phyloP scores from a whole-genome alignment of 148 eudicot species.

The Polygonum aviculare region DNA sequence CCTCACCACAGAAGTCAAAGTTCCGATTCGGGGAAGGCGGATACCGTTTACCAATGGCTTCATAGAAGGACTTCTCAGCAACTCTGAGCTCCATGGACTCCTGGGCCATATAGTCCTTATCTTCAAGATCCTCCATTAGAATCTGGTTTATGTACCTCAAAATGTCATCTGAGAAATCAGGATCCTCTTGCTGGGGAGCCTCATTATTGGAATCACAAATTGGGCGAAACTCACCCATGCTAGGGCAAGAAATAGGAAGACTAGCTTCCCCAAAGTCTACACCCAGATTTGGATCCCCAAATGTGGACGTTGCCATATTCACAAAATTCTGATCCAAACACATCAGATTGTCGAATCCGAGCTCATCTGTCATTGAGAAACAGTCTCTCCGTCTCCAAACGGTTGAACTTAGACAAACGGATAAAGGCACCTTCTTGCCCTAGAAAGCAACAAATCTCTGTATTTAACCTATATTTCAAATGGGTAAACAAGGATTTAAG shows the following conservation, averaged over 20 bases:
- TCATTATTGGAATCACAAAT: slow-evolving; percentile 8
- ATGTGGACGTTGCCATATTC: neutral
- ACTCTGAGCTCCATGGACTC: slow-evolving; percentile 63
- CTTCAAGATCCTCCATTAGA: slow-evolving; percentile 75
- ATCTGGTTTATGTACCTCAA: slow-evolving; percentile 61
- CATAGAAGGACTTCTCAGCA: slow-evolving; percentile 60
- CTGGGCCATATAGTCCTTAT: slow-evolving; percentile 49
- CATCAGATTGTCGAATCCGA: neutral
- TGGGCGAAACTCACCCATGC: neutral
- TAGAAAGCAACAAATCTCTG: neutral
- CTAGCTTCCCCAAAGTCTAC: neutral
- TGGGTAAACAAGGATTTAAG: neutral
- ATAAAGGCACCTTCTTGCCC: neutral
- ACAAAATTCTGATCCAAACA: neutral
- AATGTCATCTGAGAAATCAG: slow-evolving; percentile 52
- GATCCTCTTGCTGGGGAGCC: slow-evolving; percentile 41
- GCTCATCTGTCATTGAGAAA: neutral
- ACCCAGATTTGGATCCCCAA: neutral
- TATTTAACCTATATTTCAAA: neutral
- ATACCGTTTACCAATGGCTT: slow-evolving; percentile 46
- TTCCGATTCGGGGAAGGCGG: slow-evolving; percentile 36
- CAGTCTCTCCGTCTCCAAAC: neutral
- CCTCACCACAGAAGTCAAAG: slow-evolving; percentile 13
- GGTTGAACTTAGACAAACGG: neutral
- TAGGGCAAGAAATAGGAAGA: neutral